Percentiles rank a stretch among this genome's conserved stretches.
phyloP scores from a whole-genome alignment of 2,329 filamentous ascomycete species.

The Fusarium bactridioides region DNA sequence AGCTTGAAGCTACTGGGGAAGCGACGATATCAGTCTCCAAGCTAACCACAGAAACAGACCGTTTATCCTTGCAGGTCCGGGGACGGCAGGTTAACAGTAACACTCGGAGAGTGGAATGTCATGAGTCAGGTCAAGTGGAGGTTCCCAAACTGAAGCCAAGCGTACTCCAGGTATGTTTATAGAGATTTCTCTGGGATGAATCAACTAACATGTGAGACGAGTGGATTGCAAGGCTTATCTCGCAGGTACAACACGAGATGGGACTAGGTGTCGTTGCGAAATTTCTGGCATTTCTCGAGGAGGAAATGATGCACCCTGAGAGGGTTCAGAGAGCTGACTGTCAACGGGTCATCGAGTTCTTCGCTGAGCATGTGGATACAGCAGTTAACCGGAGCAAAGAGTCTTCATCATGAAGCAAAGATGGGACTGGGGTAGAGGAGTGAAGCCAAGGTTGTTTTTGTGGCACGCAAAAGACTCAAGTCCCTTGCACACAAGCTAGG shows the following conservation, averaged over 20 bases:
- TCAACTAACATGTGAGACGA: background rate
- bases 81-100: background rate
- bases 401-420: accelerated
- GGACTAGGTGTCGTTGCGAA: accelerated
- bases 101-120: background rate
- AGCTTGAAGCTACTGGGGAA: background rate
- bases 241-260: background rate
- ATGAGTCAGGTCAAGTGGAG: background rate
- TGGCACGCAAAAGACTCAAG: no score
- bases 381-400: no score
- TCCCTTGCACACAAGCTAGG: no score
- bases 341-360: background rate
- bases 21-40: no score
- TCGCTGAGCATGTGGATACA: background rate
- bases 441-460: no score
- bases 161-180: background rate
- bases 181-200: accelerated
- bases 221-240: background rate
- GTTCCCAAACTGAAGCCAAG: background rate
- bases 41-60: no score
- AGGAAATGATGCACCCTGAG: background rate
- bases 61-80: background rate
- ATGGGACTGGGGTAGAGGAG: background rate
- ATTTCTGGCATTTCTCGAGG: background rate
- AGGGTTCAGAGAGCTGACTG: background rate